A percentile compares a stretch with the other conserved stretches of the same genome.
phyloP scores from a whole-genome alignment of 331 rosid genomes.

The Stylosanthes scabra region DNA sequence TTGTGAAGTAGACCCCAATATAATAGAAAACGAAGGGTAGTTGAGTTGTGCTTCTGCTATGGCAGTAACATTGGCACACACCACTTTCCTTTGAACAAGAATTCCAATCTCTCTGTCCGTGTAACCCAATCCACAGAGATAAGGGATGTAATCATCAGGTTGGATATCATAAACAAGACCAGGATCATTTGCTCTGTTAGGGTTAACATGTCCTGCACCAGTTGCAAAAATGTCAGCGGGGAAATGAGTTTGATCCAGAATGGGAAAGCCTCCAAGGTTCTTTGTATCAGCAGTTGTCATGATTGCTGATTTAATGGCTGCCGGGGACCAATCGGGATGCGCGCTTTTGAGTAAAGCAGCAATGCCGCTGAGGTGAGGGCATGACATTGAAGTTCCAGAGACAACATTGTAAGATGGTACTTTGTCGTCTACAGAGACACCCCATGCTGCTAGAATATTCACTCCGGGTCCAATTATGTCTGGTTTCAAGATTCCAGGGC shows the following conservation, averaged over 20 bases:
- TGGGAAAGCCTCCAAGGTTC: slow-evolving; percentile 59
- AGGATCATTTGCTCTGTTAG: slow-evolving; percentile 62
- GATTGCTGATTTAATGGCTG: slow-evolving; percentile 83
- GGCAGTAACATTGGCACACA: slow-evolving; percentile 41
- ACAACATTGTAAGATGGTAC: slow-evolving; percentile 52
- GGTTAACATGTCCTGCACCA: slow-evolving; percentile 84
- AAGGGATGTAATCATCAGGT: slow-evolving; percentile 69
- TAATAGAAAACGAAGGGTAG: slow-evolving; percentile 66
- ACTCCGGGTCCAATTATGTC: slow-evolving; percentile 83
- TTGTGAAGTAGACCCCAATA: slow-evolving; percentile 49
- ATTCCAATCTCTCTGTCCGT: slow-evolving; percentile 43
- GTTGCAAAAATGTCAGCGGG: slow-evolving; percentile 70
- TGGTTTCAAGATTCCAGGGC: slow-evolving; percentile 80
- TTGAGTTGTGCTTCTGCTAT: slow-evolving; percentile 67
- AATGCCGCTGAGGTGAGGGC: slow-evolving; percentile 79
- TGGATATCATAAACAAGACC: slow-evolving; percentile 71
- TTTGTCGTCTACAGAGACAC: slow-evolving; percentile 51
- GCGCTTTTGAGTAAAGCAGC: slow-evolving; percentile 76
- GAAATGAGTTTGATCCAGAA: slow-evolving; percentile 49
- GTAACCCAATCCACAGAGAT: slow-evolving; percentile 72
- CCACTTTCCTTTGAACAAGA: slow-evolving; percentile 47
- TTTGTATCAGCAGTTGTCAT: slow-evolving; percentile 59
- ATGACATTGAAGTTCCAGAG: slow-evolving; percentile 86
- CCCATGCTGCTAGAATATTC: slow-evolving; percentile 85
- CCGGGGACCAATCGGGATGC: slow-evolving; percentile 87